These are phyloP conservation scores for Mucor irregularis DNA, from an alignment of 371 early-diverging fungal species.

Conservation along the genomic window DNA sequence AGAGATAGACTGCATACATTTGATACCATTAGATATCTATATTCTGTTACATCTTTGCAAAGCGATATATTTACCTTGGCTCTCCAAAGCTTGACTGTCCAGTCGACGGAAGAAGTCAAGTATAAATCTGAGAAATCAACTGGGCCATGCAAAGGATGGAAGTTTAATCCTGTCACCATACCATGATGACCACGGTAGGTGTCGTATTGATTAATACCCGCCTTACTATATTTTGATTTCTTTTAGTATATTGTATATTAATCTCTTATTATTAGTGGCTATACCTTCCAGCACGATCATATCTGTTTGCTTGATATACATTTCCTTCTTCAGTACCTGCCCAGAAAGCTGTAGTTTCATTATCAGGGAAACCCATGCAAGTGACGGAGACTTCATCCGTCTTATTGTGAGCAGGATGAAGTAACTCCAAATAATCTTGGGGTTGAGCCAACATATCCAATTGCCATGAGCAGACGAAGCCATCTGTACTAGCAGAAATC, in stretches of 20 bases:
- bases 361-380: conserved; percentile 84
- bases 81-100: conserved; percentile 96
- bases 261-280: too few species aligned
- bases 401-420: conserved; percentile 73
- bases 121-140: conserved; percentile 89
- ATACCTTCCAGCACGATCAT: conserved; percentile 89
- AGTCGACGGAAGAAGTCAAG: conserved; percentile 90
- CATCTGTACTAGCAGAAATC: conserved; percentile 92
- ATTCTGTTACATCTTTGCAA: too few species aligned
- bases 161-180: conserved; percentile 86
- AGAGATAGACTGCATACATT: conserved; percentile 51
- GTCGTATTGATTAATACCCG: conserved; percentile 87
- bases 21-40: neutral
- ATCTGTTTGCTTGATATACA: conserved; percentile 90
- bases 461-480: conserved; percentile 94
- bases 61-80: conserved; percentile 71
- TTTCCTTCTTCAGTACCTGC: conserved; percentile 96
- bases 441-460: conserved; percentile 96
- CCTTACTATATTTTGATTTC: conserved; percentile 64
- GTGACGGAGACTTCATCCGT: conserved; percentile 95
- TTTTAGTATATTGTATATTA: neutral
- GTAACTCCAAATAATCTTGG: conserved; percentile 81
- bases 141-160: conserved; percentile 85
- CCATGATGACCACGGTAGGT: conserved; percentile 88
- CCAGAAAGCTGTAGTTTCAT: conserved; percentile 91